Percentiles rank a stretch among this genome's conserved stretches.
phyloP scores from a whole-genome alignment of 345 rosid species.

The Diplotaxis tenuifolia region DNA sequence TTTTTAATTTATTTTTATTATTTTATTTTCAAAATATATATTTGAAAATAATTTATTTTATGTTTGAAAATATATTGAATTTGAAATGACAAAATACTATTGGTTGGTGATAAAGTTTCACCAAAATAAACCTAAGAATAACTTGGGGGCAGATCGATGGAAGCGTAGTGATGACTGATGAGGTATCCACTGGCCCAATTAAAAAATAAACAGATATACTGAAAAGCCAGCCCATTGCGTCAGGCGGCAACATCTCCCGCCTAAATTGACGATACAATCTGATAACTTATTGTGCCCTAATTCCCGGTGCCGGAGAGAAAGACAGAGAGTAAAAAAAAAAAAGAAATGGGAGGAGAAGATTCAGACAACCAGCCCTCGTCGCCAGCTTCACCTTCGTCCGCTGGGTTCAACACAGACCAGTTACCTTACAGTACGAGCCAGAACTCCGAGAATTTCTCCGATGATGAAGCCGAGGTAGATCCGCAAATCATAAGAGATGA shows the following conservation, averaged over 20 bases:
- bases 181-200: neutral
- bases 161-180: neutral
- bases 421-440: slow-evolving; percentile 66
- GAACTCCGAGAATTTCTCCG: slow-evolving; percentile 58
- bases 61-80: too few species aligned
- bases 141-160: neutral
- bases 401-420: slow-evolving; percentile 79
- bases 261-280: slow-evolving; percentile 1
- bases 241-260: slow-evolving; percentile 10
- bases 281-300: slow-evolving; percentile 9
- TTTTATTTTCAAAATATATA: too few species aligned
- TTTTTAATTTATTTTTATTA: too few species aligned
- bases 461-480: slow-evolving; percentile 94
- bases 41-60: too few species aligned
- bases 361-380: slow-evolving; percentile 56
- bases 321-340: neutral
- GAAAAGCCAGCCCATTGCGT: slow-evolving; percentile 3
- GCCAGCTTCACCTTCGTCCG: slow-evolving; percentile 76
- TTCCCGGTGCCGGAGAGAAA: neutral
- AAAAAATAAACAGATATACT: neutral
- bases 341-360: slow-evolving; percentile 49
- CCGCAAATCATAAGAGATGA: slow-evolving; percentile 70
- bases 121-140: too few species aligned
- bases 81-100: too few species aligned
- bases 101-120: too few species aligned